Evolutionary conservation across 2,329 filamentous ascomycete genomes (phyloP), one percentile per base, ranked within the genome.

Genomic region (Cladosporium sp.): DNA sequence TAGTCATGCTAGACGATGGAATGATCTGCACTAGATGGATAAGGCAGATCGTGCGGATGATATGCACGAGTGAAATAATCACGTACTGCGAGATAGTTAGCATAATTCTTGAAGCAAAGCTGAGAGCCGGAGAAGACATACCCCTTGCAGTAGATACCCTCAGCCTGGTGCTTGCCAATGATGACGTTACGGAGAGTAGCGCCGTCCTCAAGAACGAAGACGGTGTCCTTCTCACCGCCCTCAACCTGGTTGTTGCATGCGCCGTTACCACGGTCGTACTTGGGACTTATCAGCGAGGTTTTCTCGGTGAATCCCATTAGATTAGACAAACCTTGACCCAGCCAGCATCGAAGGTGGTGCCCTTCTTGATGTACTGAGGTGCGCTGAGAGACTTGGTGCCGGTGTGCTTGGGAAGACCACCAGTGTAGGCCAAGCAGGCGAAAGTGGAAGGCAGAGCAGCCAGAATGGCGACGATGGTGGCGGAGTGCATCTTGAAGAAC

Each of bases 111-210:
- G 15, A 54, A 14, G 15, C 5, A 8, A 18, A 10, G 41, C 12
- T 24, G 41, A 12, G 21, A 21, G n/a, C 12, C 6, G 3, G 3
- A 24, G 73, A 7, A 78, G 80, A 74, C 83, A 84, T 14, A 74
- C 36, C 82, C 83, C 64, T 79, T 75, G 75, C 83, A 85, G 76
- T 86, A 83, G 26, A 85, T 79, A 60, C 80, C 83, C 75, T 84
- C 84, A 54, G 80, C 78, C 67, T 84, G 78, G 68, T 82, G 80
- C n/a, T 77, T 78, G 54, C 84, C 83, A 63, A 85, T 85, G 73
- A 86, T 84, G 71, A 83, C 83, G 71, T 85, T 85, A 68, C 79
- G 80, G 24, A 86, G 75, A 38, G 80, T 84, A 38, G 80, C 85
- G 30, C 84, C 84, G 57, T 81, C 77, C 72, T 82, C 77, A 66